Evolutionary conservation across 2,329 filamentous ascomycete genomes (phyloP).

Genomic region (Aphanocladium album): DNA sequence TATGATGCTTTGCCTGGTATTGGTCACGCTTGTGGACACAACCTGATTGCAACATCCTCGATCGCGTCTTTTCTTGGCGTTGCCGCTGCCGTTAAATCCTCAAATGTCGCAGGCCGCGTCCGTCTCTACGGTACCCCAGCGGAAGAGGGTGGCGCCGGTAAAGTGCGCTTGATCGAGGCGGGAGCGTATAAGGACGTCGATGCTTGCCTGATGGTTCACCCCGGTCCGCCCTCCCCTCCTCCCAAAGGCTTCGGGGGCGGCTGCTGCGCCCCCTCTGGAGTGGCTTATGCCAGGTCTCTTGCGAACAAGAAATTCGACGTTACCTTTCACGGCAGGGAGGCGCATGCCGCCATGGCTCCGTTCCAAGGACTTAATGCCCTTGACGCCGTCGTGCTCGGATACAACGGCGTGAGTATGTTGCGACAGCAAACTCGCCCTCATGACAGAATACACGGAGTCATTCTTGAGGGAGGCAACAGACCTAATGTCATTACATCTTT

Average conservation of each 20-base stretch:
- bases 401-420: conserved; percentile 20
- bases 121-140: conserved; percentile 38
- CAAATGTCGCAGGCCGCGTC: conserved; percentile 27
- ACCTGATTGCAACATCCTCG: conserved; percentile 37
- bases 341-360: conserved; percentile 29
- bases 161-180: conserved; percentile 21
- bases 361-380: conserved; percentile 39
- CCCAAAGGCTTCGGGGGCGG: background rate
- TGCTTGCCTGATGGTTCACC: conserved; percentile 26
- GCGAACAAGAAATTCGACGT: background rate
- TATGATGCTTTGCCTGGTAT: conserved; percentile 43
- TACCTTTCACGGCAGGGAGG: background rate
- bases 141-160: conserved; percentile 39
- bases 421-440: background rate
- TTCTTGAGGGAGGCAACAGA: background rate
- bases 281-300: background rate
- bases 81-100: conserved; percentile 26
- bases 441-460: background rate
- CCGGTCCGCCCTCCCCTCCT: conserved; percentile 10
- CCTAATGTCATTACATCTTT: background rate
- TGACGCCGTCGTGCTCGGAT: conserved; percentile 32
- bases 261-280: background rate
- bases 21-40: conserved; percentile 42
- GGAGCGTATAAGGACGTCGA: conserved; percentile 23
- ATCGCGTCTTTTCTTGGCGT: conserved; percentile 34